A percentile compares a stretch with the other conserved stretches of the same genome.
phyloP scores from a whole-genome alignment of 345 rosid species.

The Gossypium australe region DNA sequence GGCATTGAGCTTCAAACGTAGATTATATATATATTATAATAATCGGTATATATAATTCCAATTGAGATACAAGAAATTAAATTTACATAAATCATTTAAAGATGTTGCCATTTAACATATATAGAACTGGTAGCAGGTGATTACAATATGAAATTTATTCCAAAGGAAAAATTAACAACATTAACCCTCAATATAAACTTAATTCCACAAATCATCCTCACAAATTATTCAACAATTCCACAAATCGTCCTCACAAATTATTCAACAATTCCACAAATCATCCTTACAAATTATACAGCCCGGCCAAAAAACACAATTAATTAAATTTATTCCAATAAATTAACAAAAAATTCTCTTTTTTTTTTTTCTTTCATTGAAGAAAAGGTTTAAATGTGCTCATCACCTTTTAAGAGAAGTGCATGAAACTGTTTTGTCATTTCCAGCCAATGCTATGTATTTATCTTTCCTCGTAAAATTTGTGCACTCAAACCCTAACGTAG shows the following conservation, averaged over 20 bases:
- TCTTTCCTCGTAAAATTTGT: constrained; percentile 87
- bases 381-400: constrained; percentile 60
- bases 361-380: constrained; percentile 18
- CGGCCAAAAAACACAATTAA: neutral
- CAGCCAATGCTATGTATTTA: constrained; percentile 71
- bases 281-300: too few species aligned
- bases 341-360: too few species aligned
- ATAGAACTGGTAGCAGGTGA: too few species aligned
- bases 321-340: neutral
- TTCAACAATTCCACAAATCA: neutral
- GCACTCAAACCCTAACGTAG: constrained; percentile 85
- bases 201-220: neutral
- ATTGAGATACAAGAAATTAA: too few species aligned
- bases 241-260: neutral
- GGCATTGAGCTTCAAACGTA: too few species aligned
- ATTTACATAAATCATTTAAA: too few species aligned
- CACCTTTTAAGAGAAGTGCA: constrained; percentile 40
- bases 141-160: too few species aligned
- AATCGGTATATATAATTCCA: too few species aligned
- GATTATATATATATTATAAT: too few species aligned
- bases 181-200: too few species aligned
- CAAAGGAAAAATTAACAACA: too few species aligned
- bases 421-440: constrained; percentile 76
- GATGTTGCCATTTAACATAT: too few species aligned
- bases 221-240: neutral